Base-by-base conservation (phyloP, 805 yeast species). In the Saturnispora halmiae region DNA sequence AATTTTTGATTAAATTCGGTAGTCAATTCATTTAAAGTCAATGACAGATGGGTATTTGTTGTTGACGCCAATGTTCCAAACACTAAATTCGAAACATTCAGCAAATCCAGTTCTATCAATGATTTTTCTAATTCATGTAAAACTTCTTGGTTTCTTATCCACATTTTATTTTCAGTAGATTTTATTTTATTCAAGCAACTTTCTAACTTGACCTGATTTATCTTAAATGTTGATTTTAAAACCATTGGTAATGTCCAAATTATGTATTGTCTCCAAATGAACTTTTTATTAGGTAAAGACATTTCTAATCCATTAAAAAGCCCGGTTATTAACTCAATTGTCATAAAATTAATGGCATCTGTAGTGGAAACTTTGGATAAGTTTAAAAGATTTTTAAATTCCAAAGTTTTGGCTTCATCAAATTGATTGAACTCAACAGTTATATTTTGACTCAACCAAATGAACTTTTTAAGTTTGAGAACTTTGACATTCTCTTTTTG, bases 371-470 rank as follows among this genome's bases (percentile, higher is more conserved):
- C 54, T 6, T 52, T 40, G 0, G 59, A 51, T 22, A 60, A 40
- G 21, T 59, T 60, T 15, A 60, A 40, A 19, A 59, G 36, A 8
- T 40, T 36, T 35, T 57, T 60, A 43, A 60, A 60, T 11, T 49
- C 47, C 10, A 48, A 44, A 22, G 58, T 43, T 26, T 59, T 58
- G 16, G 41, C 16, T 19, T 58, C 58, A 36, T 50, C 48, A 20
- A 52, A 48, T 2, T 53, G 46, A 1, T 51, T 16, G 47, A 49
- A 58, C 10, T 43, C 47, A 20, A 58, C 42, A 3, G 56, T 49
- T 10, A 57, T 41, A 27, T 56, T 58, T 19, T 59, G 56, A 13
- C 55, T 51, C 14, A 61, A 40, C 64, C 64, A 61, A 7, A 60
- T 36, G 9, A 56, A 47, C 31, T 60, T 59, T 36, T 54, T 55